These are phyloP conservation scores for Linum tenue DNA, from an alignment of 345 rosid genomes.

Conservation along the genomic window DNA sequence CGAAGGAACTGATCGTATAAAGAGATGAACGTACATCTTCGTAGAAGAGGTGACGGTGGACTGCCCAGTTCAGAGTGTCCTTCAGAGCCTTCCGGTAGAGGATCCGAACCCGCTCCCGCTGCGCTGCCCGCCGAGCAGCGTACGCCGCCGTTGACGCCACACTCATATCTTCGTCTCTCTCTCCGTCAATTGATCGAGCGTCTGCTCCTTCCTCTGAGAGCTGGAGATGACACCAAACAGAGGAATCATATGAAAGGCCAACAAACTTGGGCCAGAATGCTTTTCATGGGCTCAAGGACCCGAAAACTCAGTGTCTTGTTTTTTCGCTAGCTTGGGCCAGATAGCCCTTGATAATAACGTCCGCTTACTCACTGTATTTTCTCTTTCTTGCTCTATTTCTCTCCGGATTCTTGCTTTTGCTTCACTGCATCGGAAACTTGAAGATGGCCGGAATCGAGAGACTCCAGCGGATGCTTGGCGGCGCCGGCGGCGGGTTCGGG, in stretches of 20 bases:
- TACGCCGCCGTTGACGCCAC: constrained; percentile 57
- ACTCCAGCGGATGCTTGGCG: constrained; percentile 76
- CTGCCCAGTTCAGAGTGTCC: constrained; percentile 95
- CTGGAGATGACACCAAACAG: not conserved
- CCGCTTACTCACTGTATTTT: too few species aligned
- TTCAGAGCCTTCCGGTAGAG: constrained; percentile 92
- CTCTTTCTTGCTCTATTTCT: too few species aligned
- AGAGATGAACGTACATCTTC: constrained; percentile 34
- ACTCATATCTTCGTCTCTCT: constrained; percentile 39
- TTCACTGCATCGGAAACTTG: not conserved
- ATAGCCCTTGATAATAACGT: too few species aligned
- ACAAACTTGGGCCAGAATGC: not conserved
- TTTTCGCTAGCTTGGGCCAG: not conserved
- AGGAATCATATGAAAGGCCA: not conserved
- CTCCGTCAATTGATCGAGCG: not conserved
- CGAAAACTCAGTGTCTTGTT: not conserved
- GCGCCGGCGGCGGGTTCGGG: constrained; percentile 76
- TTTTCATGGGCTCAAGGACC: not conserved
- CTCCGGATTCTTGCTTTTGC: not conserved
- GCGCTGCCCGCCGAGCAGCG: constrained; percentile 74
- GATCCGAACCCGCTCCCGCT: constrained; percentile 83
- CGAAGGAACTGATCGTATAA: constrained; percentile 2
- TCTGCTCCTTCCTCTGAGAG: not conserved
- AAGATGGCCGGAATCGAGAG: constrained; percentile 66
- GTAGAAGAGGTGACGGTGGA: constrained; percentile 91